Evolutionary conservation across 2,329 filamentous ascomycete species (phyloP).

Genomic region (Colletotrichum magnum): DNA sequence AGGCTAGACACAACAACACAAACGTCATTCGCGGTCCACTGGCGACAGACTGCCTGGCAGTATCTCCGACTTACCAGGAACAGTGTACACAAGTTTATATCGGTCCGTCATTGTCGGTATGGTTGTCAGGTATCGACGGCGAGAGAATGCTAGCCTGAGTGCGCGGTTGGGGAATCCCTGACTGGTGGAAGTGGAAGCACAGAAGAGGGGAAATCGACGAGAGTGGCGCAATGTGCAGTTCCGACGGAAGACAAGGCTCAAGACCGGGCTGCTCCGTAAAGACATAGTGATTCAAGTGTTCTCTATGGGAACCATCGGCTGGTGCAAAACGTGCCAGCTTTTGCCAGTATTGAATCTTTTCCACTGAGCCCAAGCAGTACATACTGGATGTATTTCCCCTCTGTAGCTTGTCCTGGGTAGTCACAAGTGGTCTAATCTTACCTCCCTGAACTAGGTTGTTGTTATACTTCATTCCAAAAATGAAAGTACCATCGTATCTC

Average conservation of each 20-base stretch:
- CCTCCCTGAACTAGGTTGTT: too few relatives aligned
- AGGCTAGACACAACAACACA: conserved; percentile 14
- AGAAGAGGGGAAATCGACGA: background rate
- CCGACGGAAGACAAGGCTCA: background rate
- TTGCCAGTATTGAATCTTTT: too few relatives aligned
- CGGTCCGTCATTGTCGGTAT: conserved; percentile 21
- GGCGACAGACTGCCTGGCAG: too few relatives aligned
- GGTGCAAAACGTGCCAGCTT: too few relatives aligned
- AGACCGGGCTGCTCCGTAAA: background rate
- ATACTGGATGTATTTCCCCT: too few relatives aligned
- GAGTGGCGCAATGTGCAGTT: conserved; percentile 10
- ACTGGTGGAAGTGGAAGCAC: background rate
- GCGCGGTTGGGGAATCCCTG: background rate
- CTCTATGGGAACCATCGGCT: too few relatives aligned
- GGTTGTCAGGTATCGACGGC: background rate
- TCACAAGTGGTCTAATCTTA: too few relatives aligned
- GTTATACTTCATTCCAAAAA: too few relatives aligned
- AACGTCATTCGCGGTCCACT: background rate
- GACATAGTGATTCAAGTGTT: background rate
- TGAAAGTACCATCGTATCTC: too few relatives aligned
- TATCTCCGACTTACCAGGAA: conserved; percentile 21
- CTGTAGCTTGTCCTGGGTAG: too few relatives aligned
- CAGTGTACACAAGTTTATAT: conserved; percentile 39
- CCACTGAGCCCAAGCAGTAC: too few relatives aligned
- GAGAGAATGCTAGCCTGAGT: background rate